Evolutionary conservation across 768 basidiomycete species (phyloP), one percentile per base, ranked within the genome.

Genomic region (Lentinula aciculospora): DNA sequence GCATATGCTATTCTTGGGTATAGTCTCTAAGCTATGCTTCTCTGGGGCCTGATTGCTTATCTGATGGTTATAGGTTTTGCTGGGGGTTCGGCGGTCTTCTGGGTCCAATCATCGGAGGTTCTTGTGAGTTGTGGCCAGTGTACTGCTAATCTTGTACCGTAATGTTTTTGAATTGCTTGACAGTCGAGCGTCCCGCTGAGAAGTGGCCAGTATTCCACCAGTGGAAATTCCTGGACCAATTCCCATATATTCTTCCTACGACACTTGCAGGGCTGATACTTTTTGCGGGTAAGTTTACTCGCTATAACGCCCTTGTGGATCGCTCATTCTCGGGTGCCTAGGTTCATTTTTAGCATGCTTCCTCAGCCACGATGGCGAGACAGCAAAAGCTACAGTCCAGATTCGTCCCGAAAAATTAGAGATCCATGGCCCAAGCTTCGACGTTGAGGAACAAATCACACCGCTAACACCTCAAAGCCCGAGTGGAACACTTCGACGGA

Each of bases 1-100:
- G 97, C 96, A 23, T 98, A 98, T 69, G 92, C 94, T 46, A 89
- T 95, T 58, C 76, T 98, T 50, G 95, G 94, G 84, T 89, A 62
- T 62, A 72, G 12, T 62, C 4, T 31, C 15, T 10, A 47, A 37
- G 28, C 25, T 47, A 47, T 54, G 29, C 25, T 54, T 29, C 17
- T 25, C 19, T 15, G 8, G 32, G 15, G 5, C 36, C 17, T 12
- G 19, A 12, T 15, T n/a, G 34, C 4, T 31, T 5, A 17, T 25
- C 17, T 25, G 13, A 27, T 25, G 27, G 34, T 10, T n/a, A 23
- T 58, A 92, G 89, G 6, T 97, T 96, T 70, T 92, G 86, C 63
- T 97, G 96, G 97, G 95, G 94, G 58, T 82, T 98, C 62, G 97
- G 96, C 59, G 97, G 95, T 81, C 92, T 94, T 17, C 82, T 86